Conservation (phyloP, 2,329 filamentous ascomycete genomes). For the Colletotrichum acutatum region DNA sequence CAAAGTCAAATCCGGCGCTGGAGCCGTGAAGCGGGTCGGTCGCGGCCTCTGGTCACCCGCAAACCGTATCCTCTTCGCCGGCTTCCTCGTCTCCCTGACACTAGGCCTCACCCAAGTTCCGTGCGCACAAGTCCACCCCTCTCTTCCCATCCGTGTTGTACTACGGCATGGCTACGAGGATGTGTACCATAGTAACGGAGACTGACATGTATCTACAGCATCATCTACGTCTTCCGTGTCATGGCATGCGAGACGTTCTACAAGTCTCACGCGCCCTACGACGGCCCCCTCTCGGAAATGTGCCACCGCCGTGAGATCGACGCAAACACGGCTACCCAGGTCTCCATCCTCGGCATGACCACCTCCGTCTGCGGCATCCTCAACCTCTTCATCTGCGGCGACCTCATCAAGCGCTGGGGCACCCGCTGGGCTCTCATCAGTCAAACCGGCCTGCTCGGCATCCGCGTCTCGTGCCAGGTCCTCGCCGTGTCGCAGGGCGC, state of each 20-base stretch:
- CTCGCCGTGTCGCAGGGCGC: constrained; percentile 72
- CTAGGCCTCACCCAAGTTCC: constrained; percentile 62
- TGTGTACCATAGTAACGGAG: not conserved
- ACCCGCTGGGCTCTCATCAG: constrained; percentile 70
- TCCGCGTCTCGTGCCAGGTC: constrained; percentile 72
- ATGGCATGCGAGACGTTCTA: constrained; percentile 81
- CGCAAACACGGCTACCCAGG: constrained; percentile 70
- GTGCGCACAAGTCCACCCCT: constrained; percentile 44
- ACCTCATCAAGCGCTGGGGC: constrained; percentile 73
- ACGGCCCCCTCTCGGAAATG: constrained; percentile 57
- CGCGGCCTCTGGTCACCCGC: constrained; percentile 31
- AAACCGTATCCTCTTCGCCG: constrained; percentile 65
- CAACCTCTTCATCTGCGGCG: constrained; percentile 75
- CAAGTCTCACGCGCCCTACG: constrained; percentile 62
- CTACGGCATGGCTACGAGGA: too few species aligned
- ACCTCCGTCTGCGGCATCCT: constrained; percentile 76
- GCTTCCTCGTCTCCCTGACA: constrained; percentile 67
- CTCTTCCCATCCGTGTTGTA: not conserved
- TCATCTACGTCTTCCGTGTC: constrained; percentile 74
- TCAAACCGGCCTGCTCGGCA: constrained; percentile 72
- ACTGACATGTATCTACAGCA: constrained; percentile 40
- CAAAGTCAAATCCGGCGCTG: constrained; percentile 30
- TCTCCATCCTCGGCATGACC: constrained; percentile 73
- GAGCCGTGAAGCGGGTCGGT: constrained; percentile 35
- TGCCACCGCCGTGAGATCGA: constrained; percentile 72